These are phyloP conservation scores for Tuber calosporum DNA, from an alignment of 495 filamentous ascomycete species.

Conservation along the genomic window DNA sequence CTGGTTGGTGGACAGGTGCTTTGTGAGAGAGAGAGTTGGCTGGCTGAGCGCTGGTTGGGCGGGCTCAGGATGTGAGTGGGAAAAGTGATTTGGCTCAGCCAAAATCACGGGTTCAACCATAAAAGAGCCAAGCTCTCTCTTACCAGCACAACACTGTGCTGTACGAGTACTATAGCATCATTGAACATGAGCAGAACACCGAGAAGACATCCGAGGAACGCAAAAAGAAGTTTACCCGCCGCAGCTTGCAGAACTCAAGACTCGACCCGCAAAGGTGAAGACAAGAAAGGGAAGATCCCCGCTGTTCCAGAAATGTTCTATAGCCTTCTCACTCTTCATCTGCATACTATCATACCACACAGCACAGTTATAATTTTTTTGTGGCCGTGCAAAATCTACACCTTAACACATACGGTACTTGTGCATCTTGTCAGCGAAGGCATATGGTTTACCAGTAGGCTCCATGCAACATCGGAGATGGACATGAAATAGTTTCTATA, in stretches of 20 bases:
- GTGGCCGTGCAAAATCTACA: background rate
- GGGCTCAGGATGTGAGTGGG: background rate
- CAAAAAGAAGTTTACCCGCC: background rate
- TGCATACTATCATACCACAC: background rate
- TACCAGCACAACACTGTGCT: too few species aligned
- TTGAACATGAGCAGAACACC: background rate
- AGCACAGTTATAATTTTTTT: background rate
- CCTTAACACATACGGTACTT: background rate
- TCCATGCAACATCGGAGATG: background rate
- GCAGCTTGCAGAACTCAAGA: background rate
- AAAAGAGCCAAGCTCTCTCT: background rate
- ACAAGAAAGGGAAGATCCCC: background rate
- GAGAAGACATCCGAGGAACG: background rate
- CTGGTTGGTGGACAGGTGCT: background rate
- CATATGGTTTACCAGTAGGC: background rate
- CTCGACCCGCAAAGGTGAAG: background rate
- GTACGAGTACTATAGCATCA: too few species aligned
- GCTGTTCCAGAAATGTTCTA: background rate
- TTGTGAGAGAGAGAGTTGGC: background rate
- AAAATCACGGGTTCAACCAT: background rate
- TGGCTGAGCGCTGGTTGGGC: background rate
- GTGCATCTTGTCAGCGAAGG: background rate
- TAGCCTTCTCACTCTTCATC: background rate
- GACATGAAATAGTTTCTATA: background rate
- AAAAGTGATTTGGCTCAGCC: background rate